Base-by-base conservation (phyloP, 257 asterid species). In the Solanum piurae region DNA sequence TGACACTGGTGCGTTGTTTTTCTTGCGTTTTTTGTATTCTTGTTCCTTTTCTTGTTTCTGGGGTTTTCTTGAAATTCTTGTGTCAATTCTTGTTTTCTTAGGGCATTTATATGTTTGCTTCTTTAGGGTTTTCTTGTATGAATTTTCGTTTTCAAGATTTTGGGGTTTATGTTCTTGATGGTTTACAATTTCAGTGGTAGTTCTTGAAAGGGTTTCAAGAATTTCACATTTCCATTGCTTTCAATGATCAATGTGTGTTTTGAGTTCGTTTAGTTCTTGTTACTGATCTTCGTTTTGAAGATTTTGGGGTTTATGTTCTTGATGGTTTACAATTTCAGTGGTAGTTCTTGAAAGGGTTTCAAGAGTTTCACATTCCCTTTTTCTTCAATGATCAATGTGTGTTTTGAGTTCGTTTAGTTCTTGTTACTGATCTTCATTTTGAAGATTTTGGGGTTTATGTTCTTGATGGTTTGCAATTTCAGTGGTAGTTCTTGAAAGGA, bases 1-100 rank as follows among this genome's bases (percentile, higher is more conserved):
- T 42, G 95, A 96, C 87, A 90, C 98, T 88, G 98, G 99, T 97
- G 38, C 33, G 89, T 86, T 12, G 58, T 69, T 69, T 84, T 52
- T 33, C 34, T 49, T 13, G 21, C 5, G 6, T 49, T 16, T 49
- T 49, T 86, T 42, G 49, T 7, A 5, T 60, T 13, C 31, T 20
- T 23, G 62, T 31, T 71, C 27, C 7, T 6, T 3, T 71, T 11
- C 33, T 21, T n/a, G 64, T 33, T 71, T 29, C 7, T 12, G 72
- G 85, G 40, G 34, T 60, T 76, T 69, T 14, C 16, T 52, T 72
- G 23, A 77, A 77, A 12, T 75, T 75, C 55, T 40, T 76, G 7
- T 76, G 83, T 6, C 60, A 4, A 7, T 76, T 62, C 33, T 42
- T 31, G 37, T 21, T 42, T 46, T 75, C 3, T 62, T n/a, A 0